phyloP scores from a whole-genome alignment of 768 basidiomycete genomes.

The Dacryopinax primogenitus region DNA sequence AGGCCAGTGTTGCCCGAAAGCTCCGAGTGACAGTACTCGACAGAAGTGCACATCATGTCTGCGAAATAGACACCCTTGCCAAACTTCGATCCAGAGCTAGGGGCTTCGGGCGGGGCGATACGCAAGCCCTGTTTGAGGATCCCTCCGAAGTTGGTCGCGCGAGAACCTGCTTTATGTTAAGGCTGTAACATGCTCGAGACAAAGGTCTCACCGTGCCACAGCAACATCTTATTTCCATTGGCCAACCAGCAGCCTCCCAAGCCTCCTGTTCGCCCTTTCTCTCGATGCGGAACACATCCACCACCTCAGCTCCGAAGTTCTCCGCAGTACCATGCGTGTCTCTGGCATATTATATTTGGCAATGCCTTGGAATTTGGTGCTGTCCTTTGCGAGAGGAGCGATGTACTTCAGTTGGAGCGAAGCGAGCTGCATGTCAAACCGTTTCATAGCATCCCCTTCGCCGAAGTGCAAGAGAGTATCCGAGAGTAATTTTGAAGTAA shows the following conservation, averaged over 20 bases:
- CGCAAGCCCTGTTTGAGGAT: conserved; percentile 50
- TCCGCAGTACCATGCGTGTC: conserved; percentile 50
- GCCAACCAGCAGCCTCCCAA: conserved; percentile 37
- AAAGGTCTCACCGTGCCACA: conserved; percentile 38
- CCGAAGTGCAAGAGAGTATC: conserved; percentile 30
- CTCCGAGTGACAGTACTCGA: conserved; percentile 41
- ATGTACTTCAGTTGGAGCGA: conserved; percentile 42
- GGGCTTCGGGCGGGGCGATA: conserved; percentile 49
- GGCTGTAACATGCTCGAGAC: neutral
- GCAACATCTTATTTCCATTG: conserved; percentile 40
- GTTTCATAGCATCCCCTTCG: conserved; percentile 40
- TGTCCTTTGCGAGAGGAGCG: conserved; percentile 33
- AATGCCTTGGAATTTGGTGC: conserved; percentile 39
- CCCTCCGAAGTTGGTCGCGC: conserved; percentile 47
- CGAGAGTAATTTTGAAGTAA: conserved; percentile 45
- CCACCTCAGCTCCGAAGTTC: conserved; percentile 33
- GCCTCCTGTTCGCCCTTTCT: conserved; percentile 29
- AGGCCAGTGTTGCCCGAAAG: conserved; percentile 41
- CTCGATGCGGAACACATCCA: conserved; percentile 44
- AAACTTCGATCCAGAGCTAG: conserved; percentile 35
- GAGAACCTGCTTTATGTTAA: conserved; percentile 26
- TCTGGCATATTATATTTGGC: conserved; percentile 35
- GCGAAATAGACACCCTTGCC: conserved; percentile 57
- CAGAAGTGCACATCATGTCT: conserved; percentile 58
- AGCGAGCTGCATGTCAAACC: conserved; percentile 42